These are phyloP conservation scores for Tremella fuciformis DNA, from an alignment of 768 basidiomycete species.

Conservation along the genomic window DNA sequence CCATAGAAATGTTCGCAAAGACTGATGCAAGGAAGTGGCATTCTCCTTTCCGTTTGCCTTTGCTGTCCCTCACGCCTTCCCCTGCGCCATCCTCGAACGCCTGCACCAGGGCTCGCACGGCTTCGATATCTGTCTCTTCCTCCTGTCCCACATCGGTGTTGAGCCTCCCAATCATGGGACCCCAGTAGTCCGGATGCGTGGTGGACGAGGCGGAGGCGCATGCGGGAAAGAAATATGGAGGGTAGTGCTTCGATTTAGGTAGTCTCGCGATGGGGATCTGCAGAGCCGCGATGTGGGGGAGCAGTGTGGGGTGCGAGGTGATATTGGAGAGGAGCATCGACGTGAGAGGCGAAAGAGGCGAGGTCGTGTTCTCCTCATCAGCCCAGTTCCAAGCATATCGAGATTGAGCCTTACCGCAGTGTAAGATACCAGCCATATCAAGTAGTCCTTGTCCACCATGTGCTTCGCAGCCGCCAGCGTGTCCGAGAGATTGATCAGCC, in stretches of 20 bases:
- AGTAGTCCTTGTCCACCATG: constrained; percentile 69
- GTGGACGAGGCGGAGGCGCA: constrained; percentile 77
- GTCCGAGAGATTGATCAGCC: constrained; percentile 89
- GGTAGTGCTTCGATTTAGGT: constrained; percentile 45
- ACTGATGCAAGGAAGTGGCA: constrained; percentile 91
- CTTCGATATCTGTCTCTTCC: constrained; percentile 56
- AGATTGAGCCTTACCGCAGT: constrained; percentile 69
- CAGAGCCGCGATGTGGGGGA: constrained; percentile 63
- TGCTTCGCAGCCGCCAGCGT: constrained; percentile 65
- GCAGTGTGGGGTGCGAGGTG: constrained; percentile 68
- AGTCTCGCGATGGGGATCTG: constrained; percentile 61
- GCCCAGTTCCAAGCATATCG: not conserved
- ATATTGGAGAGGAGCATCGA: constrained; percentile 98
- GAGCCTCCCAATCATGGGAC: constrained; percentile 56
- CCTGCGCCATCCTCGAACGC: constrained; percentile 76
- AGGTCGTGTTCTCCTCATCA: constrained; percentile 69
- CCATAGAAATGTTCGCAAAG: constrained; percentile 84
- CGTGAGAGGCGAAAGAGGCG: constrained; percentile 87
- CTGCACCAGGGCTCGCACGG: constrained; percentile 79
- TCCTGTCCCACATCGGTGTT: constrained; percentile 43
- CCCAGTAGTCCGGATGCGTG: constrained; percentile 63
- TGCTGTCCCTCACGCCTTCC: constrained; percentile 57
- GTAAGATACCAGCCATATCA: constrained; percentile 81
- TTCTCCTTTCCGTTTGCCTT: constrained; percentile 65
- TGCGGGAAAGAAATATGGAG: constrained; percentile 67